These are phyloP conservation scores for Saccharum spontaneum DNA, from an alignment of 176 grass and related monocot species.

Conservation along the genomic window DNA sequence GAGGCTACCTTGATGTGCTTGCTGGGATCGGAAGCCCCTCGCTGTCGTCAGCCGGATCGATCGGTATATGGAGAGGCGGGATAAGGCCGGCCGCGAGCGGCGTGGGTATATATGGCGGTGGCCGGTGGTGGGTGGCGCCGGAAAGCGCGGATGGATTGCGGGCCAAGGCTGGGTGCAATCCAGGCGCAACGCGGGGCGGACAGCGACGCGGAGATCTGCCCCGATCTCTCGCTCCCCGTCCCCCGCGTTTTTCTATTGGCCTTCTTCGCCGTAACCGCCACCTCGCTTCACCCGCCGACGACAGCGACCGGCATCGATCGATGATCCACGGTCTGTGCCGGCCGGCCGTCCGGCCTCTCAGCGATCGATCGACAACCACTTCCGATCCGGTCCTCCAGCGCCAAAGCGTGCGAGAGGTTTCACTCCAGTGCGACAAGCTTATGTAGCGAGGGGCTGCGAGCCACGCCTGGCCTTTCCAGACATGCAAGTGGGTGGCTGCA, in stretches of 20 bases:
- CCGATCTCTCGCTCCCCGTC: slow-evolving; percentile 23
- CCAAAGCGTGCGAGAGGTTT: slow-evolving; percentile 4
- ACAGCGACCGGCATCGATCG: slow-evolving; percentile 49
- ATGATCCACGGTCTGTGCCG: slow-evolving; percentile 13
- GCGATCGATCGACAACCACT: not conserved
- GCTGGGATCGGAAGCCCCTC: not conserved
- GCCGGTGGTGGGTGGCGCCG: slow-evolving; percentile 37
- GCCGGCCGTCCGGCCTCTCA: not conserved
- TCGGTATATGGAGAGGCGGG: not conserved
- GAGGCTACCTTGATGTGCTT: not conserved
- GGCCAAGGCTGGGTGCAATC: slow-evolving; percentile 68
- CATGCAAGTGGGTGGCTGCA: not conserved
- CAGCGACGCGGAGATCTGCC: slow-evolving; percentile 51
- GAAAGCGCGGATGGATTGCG: slow-evolving; percentile 82
- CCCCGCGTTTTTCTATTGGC: slow-evolving; percentile 53
- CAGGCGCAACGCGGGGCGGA: slow-evolving; percentile 54
- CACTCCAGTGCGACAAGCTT: not conserved
- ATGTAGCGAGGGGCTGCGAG: not conserved
- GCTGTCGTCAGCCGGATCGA: slow-evolving; percentile 3
- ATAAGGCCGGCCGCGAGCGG: not conserved
- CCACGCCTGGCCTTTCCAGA: not conserved
- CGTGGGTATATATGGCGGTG: slow-evolving; percentile 41
- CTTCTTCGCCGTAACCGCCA: slow-evolving; percentile 83
- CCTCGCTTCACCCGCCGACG: slow-evolving; percentile 69
- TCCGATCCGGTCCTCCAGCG: not conserved